These are phyloP conservation scores for Diplocarpon rosae DNA, from an alignment of 2,329 filamentous ascomycete species.

Conservation along the genomic window DNA sequence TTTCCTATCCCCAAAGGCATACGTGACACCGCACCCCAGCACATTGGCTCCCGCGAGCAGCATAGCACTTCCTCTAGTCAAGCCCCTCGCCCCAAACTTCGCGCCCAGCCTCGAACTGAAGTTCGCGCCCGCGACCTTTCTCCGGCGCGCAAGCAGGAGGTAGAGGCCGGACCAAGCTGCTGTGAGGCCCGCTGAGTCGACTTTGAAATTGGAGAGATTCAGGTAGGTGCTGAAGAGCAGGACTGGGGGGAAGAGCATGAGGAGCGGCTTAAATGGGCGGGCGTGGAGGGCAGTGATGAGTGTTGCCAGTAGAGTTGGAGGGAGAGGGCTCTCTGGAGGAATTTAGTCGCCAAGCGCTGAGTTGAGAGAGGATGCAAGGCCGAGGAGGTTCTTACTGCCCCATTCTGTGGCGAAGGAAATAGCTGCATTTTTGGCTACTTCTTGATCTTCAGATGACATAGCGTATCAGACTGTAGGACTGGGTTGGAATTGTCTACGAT, in stretches of 20 bases:
- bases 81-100: constrained; percentile 38
- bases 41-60: constrained; percentile 39
- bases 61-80: constrained; percentile 40
- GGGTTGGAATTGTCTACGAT: neutral
- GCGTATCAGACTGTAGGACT: neutral
- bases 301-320: constrained; percentile 53
- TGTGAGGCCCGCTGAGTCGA: constrained; percentile 51
- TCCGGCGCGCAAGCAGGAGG: constrained; percentile 47
- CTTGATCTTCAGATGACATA: constrained; percentile 18
- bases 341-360: neutral
- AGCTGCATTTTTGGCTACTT: constrained; percentile 29
- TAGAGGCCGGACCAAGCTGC: constrained; percentile 57
- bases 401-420: constrained; percentile 37
- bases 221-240: constrained; percentile 56
- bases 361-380: neutral
- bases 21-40: constrained; percentile 39
- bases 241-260: constrained; percentile 56
- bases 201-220: constrained; percentile 50
- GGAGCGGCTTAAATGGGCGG: constrained; percentile 53
- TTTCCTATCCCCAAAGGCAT: constrained; percentile 30
- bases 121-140: constrained; percentile 29
- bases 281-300: constrained; percentile 55
- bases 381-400: constrained; percentile 34
- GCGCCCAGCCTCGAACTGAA: constrained; percentile 30
- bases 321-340: constrained; percentile 47